Conservation (phyloP, 2,329 filamentous ascomycete genomes). For the Pseudopyrenochaeta lycopersici region DNA sequence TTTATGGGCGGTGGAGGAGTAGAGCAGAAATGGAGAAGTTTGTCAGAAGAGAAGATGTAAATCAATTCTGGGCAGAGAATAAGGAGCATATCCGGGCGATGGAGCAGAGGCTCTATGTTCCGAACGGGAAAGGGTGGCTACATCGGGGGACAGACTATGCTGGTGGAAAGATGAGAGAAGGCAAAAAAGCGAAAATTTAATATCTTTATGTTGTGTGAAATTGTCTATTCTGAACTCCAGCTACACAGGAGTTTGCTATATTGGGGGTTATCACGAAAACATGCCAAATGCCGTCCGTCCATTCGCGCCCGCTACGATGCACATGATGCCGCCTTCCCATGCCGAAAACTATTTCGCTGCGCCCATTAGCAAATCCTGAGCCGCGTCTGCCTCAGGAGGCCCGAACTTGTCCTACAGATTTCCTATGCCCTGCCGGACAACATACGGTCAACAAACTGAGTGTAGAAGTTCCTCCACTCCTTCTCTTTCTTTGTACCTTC, state of each 20-base stretch:
- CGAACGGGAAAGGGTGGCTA: conserved; percentile 47
- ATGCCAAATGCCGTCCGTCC: conserved; percentile 18
- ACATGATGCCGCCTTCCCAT: conserved; percentile 16
- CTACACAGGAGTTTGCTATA: conserved; percentile 1
- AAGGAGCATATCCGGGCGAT: conserved; percentile 37
- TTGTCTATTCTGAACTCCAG: conserved; percentile 7
- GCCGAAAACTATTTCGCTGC: conserved; percentile 14
- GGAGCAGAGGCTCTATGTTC: conserved; percentile 42
- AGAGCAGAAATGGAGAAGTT: conserved; percentile 35
- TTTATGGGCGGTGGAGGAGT: conserved; percentile 38
- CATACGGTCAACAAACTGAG: conserved; percentile 51
- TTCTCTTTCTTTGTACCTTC: conserved; percentile 50
- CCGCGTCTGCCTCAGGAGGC: conserved; percentile 4
- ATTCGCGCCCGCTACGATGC: conserved; percentile 28
- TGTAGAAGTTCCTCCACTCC: conserved; percentile 57
- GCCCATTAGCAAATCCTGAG: conserved; percentile 8
- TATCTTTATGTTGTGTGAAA: background rate
- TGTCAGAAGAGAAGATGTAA: conserved; percentile 30
- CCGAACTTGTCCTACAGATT: conserved; percentile 1
- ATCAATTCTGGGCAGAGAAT: conserved; percentile 37
- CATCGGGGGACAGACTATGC: conserved; percentile 29
- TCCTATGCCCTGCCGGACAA: conserved; percentile 28
- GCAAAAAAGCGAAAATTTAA: conserved; percentile 3
- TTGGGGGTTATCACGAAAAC: conserved; percentile 30
- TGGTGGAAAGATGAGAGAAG: background rate